Evolutionary conservation across 345 rosid species (phyloP).

Genomic region (Lepidium sativum): DNA sequence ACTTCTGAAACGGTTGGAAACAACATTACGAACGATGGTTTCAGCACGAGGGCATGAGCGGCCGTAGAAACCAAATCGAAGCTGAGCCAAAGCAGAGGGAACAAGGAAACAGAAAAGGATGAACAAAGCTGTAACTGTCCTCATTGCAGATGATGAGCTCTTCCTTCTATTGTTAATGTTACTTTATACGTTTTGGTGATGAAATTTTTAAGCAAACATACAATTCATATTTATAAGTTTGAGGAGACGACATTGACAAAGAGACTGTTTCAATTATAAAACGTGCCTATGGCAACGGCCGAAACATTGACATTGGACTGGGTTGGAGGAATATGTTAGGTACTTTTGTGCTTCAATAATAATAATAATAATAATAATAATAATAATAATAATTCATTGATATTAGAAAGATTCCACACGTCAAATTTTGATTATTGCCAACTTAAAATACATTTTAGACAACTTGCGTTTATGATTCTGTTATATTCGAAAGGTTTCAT

Average conservation of each 20-base stretch:
- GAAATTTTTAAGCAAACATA: background rate
- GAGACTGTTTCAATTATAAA: background rate
- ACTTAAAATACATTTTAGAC: slow-evolving; percentile 4
- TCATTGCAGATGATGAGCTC: slow-evolving; percentile 3
- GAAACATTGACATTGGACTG: background rate
- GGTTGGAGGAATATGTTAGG: background rate
- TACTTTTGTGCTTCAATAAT: background rate
- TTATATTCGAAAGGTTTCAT: background rate
- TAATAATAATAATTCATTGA: background rate
- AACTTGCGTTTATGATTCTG: background rate
- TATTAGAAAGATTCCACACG: slow-evolving; percentile 7
- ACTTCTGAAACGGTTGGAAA: slow-evolving; percentile 29
- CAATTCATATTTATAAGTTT: background rate
- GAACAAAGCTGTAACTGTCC: slow-evolving; percentile 11
- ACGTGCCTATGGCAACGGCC: background rate
- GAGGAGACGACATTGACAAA: background rate
- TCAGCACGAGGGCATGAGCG: slow-evolving; percentile 53
- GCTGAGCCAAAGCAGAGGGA: slow-evolving; percentile 36
- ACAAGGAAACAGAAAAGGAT: slow-evolving; percentile 16
- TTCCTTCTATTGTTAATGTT: background rate
- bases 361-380: too few species aligned
- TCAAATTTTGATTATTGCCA: slow-evolving; percentile 6
- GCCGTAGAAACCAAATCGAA: slow-evolving; percentile 46
- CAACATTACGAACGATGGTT: slow-evolving; percentile 36
- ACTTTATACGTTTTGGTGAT: background rate